Percentiles rank a stretch among this genome's conserved stretches.
These are phyloP conservation scores for Penicillium glabrum DNA, from an alignment of 2,329 filamentous ascomycete genomes.

Conservation along the genomic window DNA sequence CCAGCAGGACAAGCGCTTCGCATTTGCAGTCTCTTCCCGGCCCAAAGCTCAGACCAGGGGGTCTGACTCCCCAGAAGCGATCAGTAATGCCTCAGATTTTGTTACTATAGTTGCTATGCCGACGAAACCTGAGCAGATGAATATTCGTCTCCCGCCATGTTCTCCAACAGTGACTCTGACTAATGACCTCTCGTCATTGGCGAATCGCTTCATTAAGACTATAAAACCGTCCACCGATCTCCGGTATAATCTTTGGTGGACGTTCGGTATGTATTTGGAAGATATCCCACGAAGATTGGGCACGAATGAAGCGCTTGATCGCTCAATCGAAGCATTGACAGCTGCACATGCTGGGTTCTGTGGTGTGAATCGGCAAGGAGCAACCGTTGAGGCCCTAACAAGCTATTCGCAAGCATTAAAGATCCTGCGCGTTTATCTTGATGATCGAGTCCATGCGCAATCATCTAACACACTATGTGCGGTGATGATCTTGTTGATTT, in stretches of 20 bases:
- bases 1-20: constrained; percentile 36
- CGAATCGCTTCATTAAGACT: constrained; percentile 34
- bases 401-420: constrained; percentile 34
- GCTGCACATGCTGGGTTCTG: constrained; percentile 30
- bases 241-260: constrained; percentile 48
- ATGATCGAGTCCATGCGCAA: constrained; percentile 32
- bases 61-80: neutral
- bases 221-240: constrained; percentile 42
- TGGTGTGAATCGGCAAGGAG: constrained; percentile 7
- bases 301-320: constrained; percentile 48
- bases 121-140: neutral
- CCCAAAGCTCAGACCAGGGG: neutral
- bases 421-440: constrained; percentile 28
- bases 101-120: neutral
- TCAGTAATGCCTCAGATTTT: neutral
- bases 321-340: constrained; percentile 33
- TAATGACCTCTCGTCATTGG: constrained; percentile 34
- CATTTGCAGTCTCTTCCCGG: neutral
- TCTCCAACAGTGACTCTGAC: constrained; percentile 23
- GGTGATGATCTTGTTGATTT: constrained; percentile 37
- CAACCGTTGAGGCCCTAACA: constrained; percentile 21
- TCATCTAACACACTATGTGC: constrained; percentile 38
- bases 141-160: neutral
- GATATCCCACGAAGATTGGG: constrained; percentile 50
- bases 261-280: constrained; percentile 48